Evolutionary conservation across 148 eudicot genomes (phyloP).

Genomic region (Vaccinium corymbosum): DNA sequence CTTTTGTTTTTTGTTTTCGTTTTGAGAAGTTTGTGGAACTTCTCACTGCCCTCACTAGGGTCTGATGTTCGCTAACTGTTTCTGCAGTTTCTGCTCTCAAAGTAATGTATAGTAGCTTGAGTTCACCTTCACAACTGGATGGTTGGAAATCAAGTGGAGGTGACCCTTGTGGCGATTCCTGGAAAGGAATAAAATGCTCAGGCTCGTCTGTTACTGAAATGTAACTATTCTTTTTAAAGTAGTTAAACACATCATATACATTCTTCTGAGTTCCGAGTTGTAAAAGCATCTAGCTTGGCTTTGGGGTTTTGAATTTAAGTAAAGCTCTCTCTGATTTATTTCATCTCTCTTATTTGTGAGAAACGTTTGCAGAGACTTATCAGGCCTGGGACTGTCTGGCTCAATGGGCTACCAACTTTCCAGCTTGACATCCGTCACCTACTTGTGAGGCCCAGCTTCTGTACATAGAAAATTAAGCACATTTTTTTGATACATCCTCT

Average conservation of each 20-base stretch:
- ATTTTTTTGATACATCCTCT: not conserved
- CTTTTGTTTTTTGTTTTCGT: not conserved
- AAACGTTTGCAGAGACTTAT: slow-evolving; percentile 36
- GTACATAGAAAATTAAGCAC: not conserved
- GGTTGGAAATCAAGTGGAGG: slow-evolving; percentile 62
- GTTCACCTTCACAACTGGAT: slow-evolving; percentile 39
- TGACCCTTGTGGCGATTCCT: slow-evolving; percentile 69
- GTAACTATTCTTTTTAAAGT: slow-evolving; percentile 24
- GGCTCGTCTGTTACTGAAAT: slow-evolving; percentile 57
- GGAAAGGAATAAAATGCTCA: slow-evolving; percentile 60
- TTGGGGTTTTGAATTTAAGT: not conserved
- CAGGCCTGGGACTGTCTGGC: slow-evolving; percentile 45
- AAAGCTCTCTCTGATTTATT: slow-evolving; percentile 1
- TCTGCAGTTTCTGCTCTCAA: slow-evolving; percentile 56
- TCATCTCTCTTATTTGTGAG: not conserved
- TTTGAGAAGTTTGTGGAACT: not conserved
- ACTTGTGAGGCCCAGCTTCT: slow-evolving; percentile 48
- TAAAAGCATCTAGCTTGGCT: not conserved
- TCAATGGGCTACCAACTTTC: slow-evolving; percentile 55
- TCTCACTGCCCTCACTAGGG: not conserved
- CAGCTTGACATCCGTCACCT: slow-evolving; percentile 46
- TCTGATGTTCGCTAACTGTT: not conserved
- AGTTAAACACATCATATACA: not conserved
- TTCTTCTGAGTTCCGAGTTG: not conserved
- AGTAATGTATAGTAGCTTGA: slow-evolving; percentile 51